Conservation (phyloP, 306 rosid genomes). For the Malus asiatica region DNA sequence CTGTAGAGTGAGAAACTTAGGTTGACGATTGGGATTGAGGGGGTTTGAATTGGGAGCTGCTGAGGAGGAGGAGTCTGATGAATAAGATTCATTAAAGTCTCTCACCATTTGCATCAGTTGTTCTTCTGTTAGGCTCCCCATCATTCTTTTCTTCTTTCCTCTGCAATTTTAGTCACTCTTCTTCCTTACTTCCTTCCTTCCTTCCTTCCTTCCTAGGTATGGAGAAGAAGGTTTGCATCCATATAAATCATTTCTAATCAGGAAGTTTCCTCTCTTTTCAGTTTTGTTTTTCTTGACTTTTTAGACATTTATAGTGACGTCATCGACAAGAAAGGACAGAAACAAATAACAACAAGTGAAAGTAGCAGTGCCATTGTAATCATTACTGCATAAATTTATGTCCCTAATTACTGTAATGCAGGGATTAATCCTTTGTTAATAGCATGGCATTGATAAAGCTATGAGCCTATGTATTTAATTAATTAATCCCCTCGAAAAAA, state of each 20-base stretch:
- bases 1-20: slow-evolving; percentile 17
- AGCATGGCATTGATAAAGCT: background rate
- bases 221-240: background rate
- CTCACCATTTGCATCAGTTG: slow-evolving; percentile 32
- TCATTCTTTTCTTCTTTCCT: background rate
- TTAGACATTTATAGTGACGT: background rate
- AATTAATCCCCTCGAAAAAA: too few species aligned
- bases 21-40: background rate
- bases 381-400: background rate
- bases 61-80: slow-evolving; percentile 5
- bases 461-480: background rate
- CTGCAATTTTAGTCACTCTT: background rate
- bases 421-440: background rate
- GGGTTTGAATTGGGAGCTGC: slow-evolving; percentile 1
- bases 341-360: too few species aligned
- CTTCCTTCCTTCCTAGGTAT: background rate
- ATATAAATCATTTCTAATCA: too few species aligned
- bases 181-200: background rate
- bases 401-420: background rate
- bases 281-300: background rate
- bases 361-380: background rate
- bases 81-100: slow-evolving; percentile 24
- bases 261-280: background rate
- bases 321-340: background rate
- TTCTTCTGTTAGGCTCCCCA: slow-evolving; percentile 40